A percentile compares a stretch with the other conserved stretches of the same genome.
These are phyloP conservation scores for Ceratobasidium sp. DNA, from an alignment of 1,284 basidiomycete species.

Conservation along the genomic window DNA sequence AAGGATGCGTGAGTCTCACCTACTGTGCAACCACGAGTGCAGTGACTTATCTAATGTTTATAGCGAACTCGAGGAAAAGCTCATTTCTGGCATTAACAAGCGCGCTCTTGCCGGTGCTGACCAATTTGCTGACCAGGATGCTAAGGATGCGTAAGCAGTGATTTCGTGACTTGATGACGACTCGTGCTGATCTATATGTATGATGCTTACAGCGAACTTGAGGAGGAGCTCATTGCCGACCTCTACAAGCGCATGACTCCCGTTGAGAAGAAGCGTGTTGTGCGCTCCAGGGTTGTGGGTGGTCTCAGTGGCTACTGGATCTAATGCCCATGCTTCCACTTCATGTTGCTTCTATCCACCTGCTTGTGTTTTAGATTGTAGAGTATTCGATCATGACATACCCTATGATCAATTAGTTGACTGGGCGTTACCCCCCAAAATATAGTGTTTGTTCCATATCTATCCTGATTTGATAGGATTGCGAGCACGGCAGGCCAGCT, in stretches of 20 bases:
- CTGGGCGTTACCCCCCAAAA: slow-evolving; percentile 25
- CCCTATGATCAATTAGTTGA: slow-evolving; percentile 15
- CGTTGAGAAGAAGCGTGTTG: slow-evolving; percentile 30
- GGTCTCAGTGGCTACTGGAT: slow-evolving; percentile 36
- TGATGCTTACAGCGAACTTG: slow-evolving; percentile 8
- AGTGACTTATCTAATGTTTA: not conserved
- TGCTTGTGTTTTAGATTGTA: not conserved
- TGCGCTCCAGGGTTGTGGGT: slow-evolving; percentile 28
- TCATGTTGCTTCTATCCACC: not conserved
- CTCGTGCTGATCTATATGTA: not conserved
- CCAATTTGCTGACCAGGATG: slow-evolving; percentile 28
- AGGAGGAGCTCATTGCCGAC: slow-evolving; percentile 27
- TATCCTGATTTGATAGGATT: not conserved
- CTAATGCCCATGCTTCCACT: slow-evolving; percentile 3
- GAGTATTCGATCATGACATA: not conserved
- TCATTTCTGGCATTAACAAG: not conserved
- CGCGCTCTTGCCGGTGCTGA: slow-evolving; percentile 23
- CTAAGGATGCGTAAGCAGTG: slow-evolving; percentile 19
- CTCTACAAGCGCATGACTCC: slow-evolving; percentile 26
- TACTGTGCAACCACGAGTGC: not conserved
- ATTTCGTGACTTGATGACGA: not conserved
- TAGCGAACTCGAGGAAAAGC: slow-evolving; percentile 27
- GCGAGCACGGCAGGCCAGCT: not conserved
- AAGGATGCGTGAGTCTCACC: slow-evolving; percentile 18
- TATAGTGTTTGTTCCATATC: slow-evolving; percentile 26